Base-by-base conservation (phyloP, 129 eudicot species). In the Centrapalus pauciflorus region DNA sequence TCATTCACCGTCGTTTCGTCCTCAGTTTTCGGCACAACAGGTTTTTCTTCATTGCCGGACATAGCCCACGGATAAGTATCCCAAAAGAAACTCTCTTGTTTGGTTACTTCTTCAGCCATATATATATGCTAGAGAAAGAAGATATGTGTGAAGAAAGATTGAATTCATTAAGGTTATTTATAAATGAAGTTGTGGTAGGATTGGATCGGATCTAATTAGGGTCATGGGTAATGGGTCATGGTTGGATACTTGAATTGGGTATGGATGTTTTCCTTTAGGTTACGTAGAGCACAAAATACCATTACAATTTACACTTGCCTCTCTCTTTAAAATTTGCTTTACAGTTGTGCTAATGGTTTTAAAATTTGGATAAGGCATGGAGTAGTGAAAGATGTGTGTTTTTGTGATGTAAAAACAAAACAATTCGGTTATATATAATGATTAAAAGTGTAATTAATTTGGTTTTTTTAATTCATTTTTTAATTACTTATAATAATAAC, bases 51-150 rank as follows among this genome's bases (percentile, higher is more conserved):
- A n/a, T 72, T 51, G 28, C 21, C 21, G 3, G 78, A 46, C 73
- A 74, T 65, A 14, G 45, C 51, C 79, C 79, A 65, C 0, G 56
- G 45, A 65, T 43, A 11, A 25, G 67, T 55, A 7, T 74, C 38
- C 79, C 67, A 74, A 20, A 65, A 74, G 10, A 29, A 74, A 20
- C 27, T 59, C 65, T 74, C 79, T 65, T n/a, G n/a, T n/a, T n/a
- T 65, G 79, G 40, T 41, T 17, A 41, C 1, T 30, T 33, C 73
- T 65, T 23, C 59, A 74, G 13, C 73, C 79, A 74, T 65, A 40
- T 40, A 38, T 71, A 32, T 60, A 55, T 26, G 43, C 11, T 35
- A 14, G 40, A 40, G 46, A 49, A 69, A 54, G 40, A 54, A 50
- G 38, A 11, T 17, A 73, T 64, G 38, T 20, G 41, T n/a, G 37